Evolutionary conservation across 2,329 filamentous ascomycete species (phyloP), one percentile per base, ranked within the genome.

Genomic region (Sphaerostilbella broomeana): DNA sequence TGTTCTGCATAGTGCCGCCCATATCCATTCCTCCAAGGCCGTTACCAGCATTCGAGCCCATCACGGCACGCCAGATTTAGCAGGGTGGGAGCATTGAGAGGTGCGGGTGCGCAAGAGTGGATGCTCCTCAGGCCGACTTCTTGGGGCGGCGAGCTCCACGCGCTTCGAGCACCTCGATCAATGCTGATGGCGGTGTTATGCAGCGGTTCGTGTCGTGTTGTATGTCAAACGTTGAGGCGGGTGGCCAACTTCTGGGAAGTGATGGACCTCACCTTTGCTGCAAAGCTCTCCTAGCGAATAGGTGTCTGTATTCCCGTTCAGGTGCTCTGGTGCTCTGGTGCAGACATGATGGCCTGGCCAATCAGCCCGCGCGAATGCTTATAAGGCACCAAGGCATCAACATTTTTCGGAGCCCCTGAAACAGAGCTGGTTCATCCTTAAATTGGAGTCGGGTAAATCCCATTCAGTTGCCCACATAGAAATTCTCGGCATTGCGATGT

Each of bases 1-100:
- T 64, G 50, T 62, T 57, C 56, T 66, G 65, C 65, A 67, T 68
- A 57, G 59, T 63, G 49, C 55, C 61, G 48, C 53, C 61, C 56
- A 63, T 62, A 35, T 72, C 69, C 61, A 68, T 64, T 43, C 64
- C 63, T 49, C 60, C 60, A 52, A 68, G 62, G 57, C 65, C 67
- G 57, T 66, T 67, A 47, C 63, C 66, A 52, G 60, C 59, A 53
- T 60, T 64, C 45, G 62, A 62, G 62, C 60, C 62, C 61, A 65
- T 65, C 50, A 53, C 59, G 58, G 57, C 58, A 53, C 60, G 58
- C 53, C 54, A 55, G 40, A 49, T 51, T 56, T 53, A 57, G 52
- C 51, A 55, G 55, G 53, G 44, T 51, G 56, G 51, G 59, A 50
- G 56, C 61, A 64, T 64, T 48, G 60, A 62, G 61, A 52, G 58